These are phyloP conservation scores for Paramecium caudatum DNA, from an alignment of 73 alveolate species.

Conservation along the genomic window DNA sequence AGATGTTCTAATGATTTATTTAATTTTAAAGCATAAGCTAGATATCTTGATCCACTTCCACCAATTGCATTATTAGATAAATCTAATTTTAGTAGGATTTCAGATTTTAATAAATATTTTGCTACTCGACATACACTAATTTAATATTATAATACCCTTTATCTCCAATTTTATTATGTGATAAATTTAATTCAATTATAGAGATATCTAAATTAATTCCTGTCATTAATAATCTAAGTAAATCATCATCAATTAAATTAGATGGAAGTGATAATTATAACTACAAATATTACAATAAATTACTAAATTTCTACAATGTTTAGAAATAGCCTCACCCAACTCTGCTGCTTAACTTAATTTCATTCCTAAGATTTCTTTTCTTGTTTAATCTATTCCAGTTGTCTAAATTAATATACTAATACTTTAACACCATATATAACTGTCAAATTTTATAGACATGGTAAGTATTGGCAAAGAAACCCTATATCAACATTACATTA, in stretches of 20 bases:
- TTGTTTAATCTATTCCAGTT: slow-evolving; percentile 84
- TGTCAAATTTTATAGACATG: slow-evolving; percentile 81
- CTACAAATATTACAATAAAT: not conserved
- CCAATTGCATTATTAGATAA: slow-evolving; percentile 88
- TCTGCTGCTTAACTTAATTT: slow-evolving; percentile 84
- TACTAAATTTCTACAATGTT: slow-evolving; percentile 72
- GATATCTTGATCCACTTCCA: slow-evolving; percentile 88
- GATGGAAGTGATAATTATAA: slow-evolving; percentile 71
- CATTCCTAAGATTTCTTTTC: slow-evolving; percentile 89
- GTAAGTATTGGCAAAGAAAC: slow-evolving; percentile 80
- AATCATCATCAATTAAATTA: slow-evolving; percentile 80
- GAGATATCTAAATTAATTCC: slow-evolving; percentile 80
- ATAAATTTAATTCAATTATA: slow-evolving; percentile 83
- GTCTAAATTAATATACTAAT: slow-evolving; percentile 46
- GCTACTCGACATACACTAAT: slow-evolving; percentile 84
- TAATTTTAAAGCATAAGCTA: slow-evolving; percentile 85
- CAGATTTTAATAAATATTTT: slow-evolving; percentile 81
- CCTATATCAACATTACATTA: slow-evolving; percentile 89
- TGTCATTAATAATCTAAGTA: slow-evolving; percentile 72
- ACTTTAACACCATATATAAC: slow-evolving; percentile 88
- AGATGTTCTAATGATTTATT: slow-evolving; percentile 82
- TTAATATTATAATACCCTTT: slow-evolving; percentile 75
- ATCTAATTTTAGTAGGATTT: slow-evolving; percentile 83
- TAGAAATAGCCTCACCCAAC: slow-evolving; percentile 74
- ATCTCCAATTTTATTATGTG: slow-evolving; percentile 89